phyloP scores from a whole-genome alignment of 2,329 filamentous ascomycete species.

The Dissoconium aciculare region DNA sequence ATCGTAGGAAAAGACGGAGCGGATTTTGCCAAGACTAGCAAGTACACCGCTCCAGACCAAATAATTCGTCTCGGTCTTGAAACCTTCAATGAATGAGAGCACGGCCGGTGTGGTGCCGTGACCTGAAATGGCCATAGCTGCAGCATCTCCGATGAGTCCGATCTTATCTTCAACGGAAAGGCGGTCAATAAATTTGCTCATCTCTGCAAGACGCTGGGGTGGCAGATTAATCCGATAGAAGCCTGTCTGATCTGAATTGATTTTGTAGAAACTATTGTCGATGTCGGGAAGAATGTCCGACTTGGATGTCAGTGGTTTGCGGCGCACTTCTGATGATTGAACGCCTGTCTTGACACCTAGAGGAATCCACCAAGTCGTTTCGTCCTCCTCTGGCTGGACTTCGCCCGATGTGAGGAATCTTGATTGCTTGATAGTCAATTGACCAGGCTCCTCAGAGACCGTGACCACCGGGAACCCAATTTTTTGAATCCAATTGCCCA shows the following conservation, averaged over 20 bases:
- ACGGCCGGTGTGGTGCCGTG: conserved; percentile 69
- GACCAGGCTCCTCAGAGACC: conserved; percentile 65
- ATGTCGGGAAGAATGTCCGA: conserved; percentile 61
- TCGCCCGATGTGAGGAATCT: conserved; percentile 88
- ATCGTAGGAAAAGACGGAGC: conserved; percentile 72
- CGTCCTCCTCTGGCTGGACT: conserved; percentile 77
- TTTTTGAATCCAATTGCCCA: conserved; percentile 90
- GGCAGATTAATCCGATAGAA: conserved; percentile 93
- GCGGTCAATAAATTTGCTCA: conserved; percentile 60
- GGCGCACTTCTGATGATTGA: conserved; percentile 45
- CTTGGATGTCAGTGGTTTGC: conserved; percentile 58
- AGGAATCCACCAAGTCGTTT: conserved; percentile 91
- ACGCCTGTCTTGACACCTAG: conserved; percentile 67
- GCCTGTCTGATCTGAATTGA: conserved; percentile 78
- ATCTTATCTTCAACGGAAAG: conserved; percentile 83
- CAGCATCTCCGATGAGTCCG: conserved; percentile 76
- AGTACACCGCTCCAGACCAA: conserved; percentile 82
- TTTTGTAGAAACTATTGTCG: conserved; percentile 73
- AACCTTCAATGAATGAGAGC: conserved; percentile 71
- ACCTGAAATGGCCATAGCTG: conserved; percentile 76
- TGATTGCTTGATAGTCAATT: conserved; percentile 69
- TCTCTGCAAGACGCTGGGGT: conserved; percentile 62
- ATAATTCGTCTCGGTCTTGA: conserved; percentile 66
- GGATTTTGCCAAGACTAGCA: conserved; percentile 58
- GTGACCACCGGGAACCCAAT: conserved; percentile 89